phyloP scores from a whole-genome alignment of 257 asterid genomes.

The Scutellaria minor region DNA sequence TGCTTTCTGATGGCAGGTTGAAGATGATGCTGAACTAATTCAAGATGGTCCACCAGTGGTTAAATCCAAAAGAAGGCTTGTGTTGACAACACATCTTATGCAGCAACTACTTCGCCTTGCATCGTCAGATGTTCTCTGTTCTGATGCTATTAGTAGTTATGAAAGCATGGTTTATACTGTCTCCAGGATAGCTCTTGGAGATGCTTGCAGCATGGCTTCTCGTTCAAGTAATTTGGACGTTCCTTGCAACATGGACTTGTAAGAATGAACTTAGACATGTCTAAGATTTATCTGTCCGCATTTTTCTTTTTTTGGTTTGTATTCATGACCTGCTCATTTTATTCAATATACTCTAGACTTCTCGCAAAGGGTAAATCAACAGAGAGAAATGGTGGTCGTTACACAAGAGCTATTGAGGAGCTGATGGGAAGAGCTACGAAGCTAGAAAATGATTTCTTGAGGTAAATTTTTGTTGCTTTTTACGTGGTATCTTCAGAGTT shows the following conservation, averaged over 20 bases:
- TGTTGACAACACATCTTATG: conserved; percentile 78
- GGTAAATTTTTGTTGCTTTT: conserved; percentile 51
- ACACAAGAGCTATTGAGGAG: conserved; percentile 47
- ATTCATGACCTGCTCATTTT: conserved; percentile 11
- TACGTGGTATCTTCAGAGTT: background rate
- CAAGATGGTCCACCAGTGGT: conserved; percentile 59
- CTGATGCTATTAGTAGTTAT: conserved; percentile 52
- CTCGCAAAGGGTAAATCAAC: conserved; percentile 30
- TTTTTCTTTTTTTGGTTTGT: background rate
- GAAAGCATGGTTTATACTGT: conserved; percentile 59
- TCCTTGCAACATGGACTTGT: conserved; percentile 49
- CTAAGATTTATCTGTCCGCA: background rate
- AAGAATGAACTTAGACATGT: conserved; percentile 40
- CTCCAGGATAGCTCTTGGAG: conserved; percentile 72
- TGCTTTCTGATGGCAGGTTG: conserved; percentile 51
- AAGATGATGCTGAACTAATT: conserved; percentile 53
- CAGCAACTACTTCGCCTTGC: conserved; percentile 78
- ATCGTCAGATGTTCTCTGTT: conserved; percentile 57
- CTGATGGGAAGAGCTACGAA: conserved; percentile 57
- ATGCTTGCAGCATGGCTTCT: conserved; percentile 65
- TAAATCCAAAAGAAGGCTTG: conserved; percentile 75
- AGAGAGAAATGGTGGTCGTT: conserved; percentile 45
- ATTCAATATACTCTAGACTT: conserved; percentile 28
- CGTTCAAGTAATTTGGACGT: conserved; percentile 39
- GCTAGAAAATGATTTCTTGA: conserved; percentile 64